Evolutionary conservation across 345 rosid genomes (phyloP), one percentile per base, ranked within the genome.

Genomic region (Acer negundo): DNA sequence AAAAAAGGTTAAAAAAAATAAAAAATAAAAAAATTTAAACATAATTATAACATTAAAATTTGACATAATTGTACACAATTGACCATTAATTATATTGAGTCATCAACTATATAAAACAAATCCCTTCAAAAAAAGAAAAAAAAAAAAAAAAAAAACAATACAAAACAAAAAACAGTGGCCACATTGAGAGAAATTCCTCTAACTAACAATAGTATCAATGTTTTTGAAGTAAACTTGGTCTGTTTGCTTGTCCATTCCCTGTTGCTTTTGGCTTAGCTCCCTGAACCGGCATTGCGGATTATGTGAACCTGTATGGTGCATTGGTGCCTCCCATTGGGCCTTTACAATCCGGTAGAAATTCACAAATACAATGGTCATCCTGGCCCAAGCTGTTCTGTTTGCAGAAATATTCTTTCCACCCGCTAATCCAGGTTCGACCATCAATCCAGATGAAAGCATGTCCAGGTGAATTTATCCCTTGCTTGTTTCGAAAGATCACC

Each of bases 331-430:
- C 67, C 1, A 7, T 19, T 62, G 10, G 31, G 5, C 70, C 59
- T 8, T 44, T 9, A 44, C 1, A 1, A 1, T 12, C 11, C 12
- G 1, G 7, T 44, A 7, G 35, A 40, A 80, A 10, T 67, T 80
- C 79, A 70, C 76, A 80, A 1, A 75, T 53, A 35, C 74, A 74
- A 8, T 1, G 3, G 61, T 80, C 72, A 0, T 69, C 38, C 6
- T 24, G 38, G 22, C 28, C 19, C 56, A 75, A n/a, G 44, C 53
- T 5, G 51, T 70, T 63, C 13, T 46, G 38, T 7, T 9, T 51
- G 20, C 66, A 24, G 11, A 80, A 67, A 16, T 59, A n/a, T n/a
- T n/a, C 61, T 16, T 47, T n/a, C 72, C 76, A 75, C 19, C 82
- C 72, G 1, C 15, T 63, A 31, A 80, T 75, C 67, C 67, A 40